Evolutionary conservation across 345 rosid genomes (phyloP), one percentile per base, ranked within the genome.

Genomic region (Lepidium sativum): DNA sequence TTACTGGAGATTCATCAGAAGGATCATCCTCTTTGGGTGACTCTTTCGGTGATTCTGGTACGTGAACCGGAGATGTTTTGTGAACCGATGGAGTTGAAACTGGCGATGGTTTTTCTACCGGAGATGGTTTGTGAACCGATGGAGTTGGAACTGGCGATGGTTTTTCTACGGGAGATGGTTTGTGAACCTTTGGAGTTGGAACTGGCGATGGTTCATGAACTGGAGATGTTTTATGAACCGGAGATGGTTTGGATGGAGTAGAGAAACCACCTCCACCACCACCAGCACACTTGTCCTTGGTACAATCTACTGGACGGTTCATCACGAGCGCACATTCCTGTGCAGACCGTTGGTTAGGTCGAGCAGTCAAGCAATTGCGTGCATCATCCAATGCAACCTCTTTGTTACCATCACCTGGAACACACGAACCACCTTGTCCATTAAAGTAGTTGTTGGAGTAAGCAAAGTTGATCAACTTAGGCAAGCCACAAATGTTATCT

Each of bases 291-390:
- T 69, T 58, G 25, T 79, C 84, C 77, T 81, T 82, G 81, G 76
- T 88, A 51, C 97, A 91, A 57, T 91, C 96, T 37, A 88, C 85
- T 2, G 88, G 87, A 7, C 63, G 69, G 63, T 54, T 83, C 23
- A 81, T 75, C 41, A 83, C 79, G 0, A 80, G 76, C 8, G 73
- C 34, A 54, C 96, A 91, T 53, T 43, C 63, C 35, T 63, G 68
- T 0, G 76, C n/a, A 0, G 75, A 40, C 60, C 75, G 86, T 69
- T 88, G 97, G 1, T 63, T 15, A 9, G 85, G 81, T 67, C 85
- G 75, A 10, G 64, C 67, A 8, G 72, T 55, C 56, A 88, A 66
- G 71, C 97, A 91, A 23, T 91, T 91, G 32, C 67, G 32, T 0
- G 25, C n/a, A 29, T 84, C 95, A 1, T 86, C 79, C 32, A 88